Evolutionary conservation across 495 filamentous ascomycete species (phyloP).

Genomic region (Aspergillus biplanus): DNA sequence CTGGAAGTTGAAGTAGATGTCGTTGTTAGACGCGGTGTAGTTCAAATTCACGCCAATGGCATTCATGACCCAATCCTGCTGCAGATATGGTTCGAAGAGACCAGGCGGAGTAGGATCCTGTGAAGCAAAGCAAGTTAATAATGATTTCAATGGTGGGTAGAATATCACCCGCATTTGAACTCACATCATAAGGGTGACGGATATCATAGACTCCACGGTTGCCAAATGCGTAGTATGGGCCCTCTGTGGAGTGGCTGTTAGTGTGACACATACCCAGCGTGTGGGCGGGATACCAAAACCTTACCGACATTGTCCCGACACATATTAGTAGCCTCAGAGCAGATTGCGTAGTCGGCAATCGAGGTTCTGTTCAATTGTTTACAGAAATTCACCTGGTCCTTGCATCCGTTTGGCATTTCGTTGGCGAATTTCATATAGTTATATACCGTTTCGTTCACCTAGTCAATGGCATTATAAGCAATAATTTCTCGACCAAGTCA

Average conservation of each 20-base stretch:
- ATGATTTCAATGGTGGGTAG: conserved; percentile 28
- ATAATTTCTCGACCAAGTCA: conserved; percentile 22
- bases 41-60: conserved; percentile 70
- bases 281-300: conserved; percentile 31
- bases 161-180: conserved; percentile 25
- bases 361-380: conserved; percentile 47
- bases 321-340: conserved; percentile 43
- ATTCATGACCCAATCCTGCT: conserved; percentile 57
- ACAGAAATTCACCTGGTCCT: conserved; percentile 58
- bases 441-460: conserved; percentile 60
- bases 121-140: neutral
- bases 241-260: conserved; percentile 36
- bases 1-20: conserved; percentile 58
- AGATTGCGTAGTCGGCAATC: conserved; percentile 42
- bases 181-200: conserved; percentile 45
- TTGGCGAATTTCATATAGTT: conserved; percentile 53
- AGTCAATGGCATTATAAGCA: conserved; percentile 6
- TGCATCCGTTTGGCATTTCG: conserved; percentile 60
- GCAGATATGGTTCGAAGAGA: conserved; percentile 64
- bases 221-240: conserved; percentile 34
- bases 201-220: conserved; percentile 67
- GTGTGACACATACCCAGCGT: conserved; percentile 20
- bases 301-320: conserved; percentile 48
- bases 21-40: conserved; percentile 56
- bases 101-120: conserved; percentile 64